Percentiles rank a stretch among this genome's conserved stretches.
Evolutionary conservation across 2,329 filamentous ascomycete species (phyloP).

Genomic region (Pseudogymnoascus pannorum): DNA sequence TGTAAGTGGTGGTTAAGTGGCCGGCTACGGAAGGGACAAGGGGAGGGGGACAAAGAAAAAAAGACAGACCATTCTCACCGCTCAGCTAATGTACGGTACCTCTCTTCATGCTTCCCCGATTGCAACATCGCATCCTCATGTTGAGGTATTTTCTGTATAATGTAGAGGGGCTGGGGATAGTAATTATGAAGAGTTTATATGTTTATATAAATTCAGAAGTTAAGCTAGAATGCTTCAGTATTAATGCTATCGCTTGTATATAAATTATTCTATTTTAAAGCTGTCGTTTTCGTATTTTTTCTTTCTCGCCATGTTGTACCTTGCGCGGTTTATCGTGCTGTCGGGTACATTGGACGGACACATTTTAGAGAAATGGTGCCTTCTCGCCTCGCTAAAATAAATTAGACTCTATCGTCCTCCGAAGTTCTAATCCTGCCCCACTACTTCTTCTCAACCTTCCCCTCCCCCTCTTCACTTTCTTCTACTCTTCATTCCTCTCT

Average conservation of each 20-base stretch:
- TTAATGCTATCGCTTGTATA: too few species aligned
- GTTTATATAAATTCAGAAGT: neutral
- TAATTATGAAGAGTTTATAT: neutral
- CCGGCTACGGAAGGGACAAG: constrained; percentile 2
- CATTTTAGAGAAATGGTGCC: constrained; percentile 2
- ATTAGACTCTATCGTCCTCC: neutral
- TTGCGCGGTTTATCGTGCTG: neutral
- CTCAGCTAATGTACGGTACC: neutral
- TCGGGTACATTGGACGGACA: neutral
- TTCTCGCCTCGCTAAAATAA: constrained; percentile 9
- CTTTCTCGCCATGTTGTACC: neutral
- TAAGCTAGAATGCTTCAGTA: neutral
- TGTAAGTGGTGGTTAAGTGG: neutral
- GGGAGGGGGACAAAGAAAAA: neutral
- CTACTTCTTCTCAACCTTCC: constrained; percentile 10
- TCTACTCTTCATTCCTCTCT: constrained; percentile 8
- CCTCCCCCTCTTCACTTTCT: constrained; percentile 12
- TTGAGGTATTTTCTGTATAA: neutral
- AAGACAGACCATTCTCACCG: constrained; percentile 1
- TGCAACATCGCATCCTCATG: neutral
- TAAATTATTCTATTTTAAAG: neutral
- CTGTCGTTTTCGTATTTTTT: constrained; percentile 1
- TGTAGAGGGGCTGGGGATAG: neutral
- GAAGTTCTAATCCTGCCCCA: constrained; percentile 4
- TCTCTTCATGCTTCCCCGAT: neutral